Percentiles rank a stretch among this genome's conserved stretches.
These are phyloP conservation scores for Cladosporium colombiae DNA, from an alignment of 2,329 filamentous ascomycete species.

Conservation along the genomic window DNA sequence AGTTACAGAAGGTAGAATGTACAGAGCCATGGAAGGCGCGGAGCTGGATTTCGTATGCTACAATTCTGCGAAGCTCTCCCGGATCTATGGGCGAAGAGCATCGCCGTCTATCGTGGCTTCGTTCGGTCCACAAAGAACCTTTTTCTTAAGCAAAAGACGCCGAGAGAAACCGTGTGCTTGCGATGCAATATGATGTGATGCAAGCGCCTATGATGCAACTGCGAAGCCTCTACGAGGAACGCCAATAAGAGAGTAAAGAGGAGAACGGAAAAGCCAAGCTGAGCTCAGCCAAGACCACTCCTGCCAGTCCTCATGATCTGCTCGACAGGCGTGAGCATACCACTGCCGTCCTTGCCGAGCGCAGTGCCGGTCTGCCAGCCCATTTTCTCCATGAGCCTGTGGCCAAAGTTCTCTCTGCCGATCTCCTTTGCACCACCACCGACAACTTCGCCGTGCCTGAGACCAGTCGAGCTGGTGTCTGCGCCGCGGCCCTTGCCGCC, in stretches of 20 bases:
- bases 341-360: slow-evolving; percentile 78
- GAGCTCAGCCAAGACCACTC: slow-evolving; percentile 68
- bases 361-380: slow-evolving; percentile 88
- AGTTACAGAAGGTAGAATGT: no score
- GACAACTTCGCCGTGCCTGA: slow-evolving; percentile 84
- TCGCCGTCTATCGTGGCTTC: not conserved
- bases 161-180: not conserved
- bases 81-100: not conserved
- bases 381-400: slow-evolving; percentile 93
- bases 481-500: slow-evolving; percentile 42
- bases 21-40: not conserved
- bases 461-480: slow-evolving; percentile 50
- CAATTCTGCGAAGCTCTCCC: not conserved
- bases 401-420: slow-evolving; percentile 77
- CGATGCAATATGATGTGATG: not conserved
- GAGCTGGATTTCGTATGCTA: not conserved
- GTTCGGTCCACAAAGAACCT: not conserved
- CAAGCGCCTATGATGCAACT: not conserved
- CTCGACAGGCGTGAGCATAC: slow-evolving; percentile 80
- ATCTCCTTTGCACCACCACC: slow-evolving; percentile 83
- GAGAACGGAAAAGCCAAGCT: not conserved
- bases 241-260: not conserved
- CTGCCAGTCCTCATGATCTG: slow-evolving; percentile 86
- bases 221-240: not conserved
- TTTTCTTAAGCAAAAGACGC: not conserved